A percentile compares a stretch with the other conserved stretches of the same genome.
phyloP scores from a whole-genome alignment of 768 basidiomycete genomes.

The Trametes sanguinea region DNA sequence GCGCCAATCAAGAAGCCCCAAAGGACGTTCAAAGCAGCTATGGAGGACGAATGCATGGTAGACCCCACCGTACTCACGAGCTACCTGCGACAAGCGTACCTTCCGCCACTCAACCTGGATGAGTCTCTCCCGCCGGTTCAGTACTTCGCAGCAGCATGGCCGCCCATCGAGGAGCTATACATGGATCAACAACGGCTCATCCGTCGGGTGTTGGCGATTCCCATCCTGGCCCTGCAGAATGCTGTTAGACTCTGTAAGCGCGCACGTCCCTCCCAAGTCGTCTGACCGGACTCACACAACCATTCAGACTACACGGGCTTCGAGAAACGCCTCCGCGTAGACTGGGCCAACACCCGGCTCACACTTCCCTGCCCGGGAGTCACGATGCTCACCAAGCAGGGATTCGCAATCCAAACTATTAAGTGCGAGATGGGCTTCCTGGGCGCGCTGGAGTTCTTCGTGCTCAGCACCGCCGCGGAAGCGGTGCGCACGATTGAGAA shows the following conservation, averaged over 20 bases:
- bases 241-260: conserved; percentile 9
- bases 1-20: too few species aligned
- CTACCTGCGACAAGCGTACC: conserved; percentile 18
- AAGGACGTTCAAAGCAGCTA: neutral
- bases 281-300: neutral
- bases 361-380: conserved; percentile 9
- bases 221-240: conserved; percentile 10
- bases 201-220: neutral
- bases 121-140: neutral
- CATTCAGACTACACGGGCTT: conserved; percentile 7
- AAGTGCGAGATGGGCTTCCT: conserved; percentile 8
- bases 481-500: conserved; percentile 16
- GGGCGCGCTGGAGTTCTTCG: conserved; percentile 8
- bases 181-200: neutral
- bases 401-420: neutral
- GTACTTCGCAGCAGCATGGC: conserved; percentile 1
- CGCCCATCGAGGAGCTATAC: conserved; percentile 9
- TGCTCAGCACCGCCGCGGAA: conserved; percentile 11
- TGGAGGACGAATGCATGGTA: neutral
- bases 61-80: conserved; percentile 3
- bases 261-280: neutral
- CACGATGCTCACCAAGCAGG: neutral
- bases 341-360: conserved; percentile 8
- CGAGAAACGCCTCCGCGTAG: conserved; percentile 1
- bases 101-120: conserved; percentile 9